A percentile compares a stretch with the other conserved stretches of the same genome.
phyloP scores from a whole-genome alignment of 2,329 filamentous ascomycete genomes.

The Cladorrhinum sp. region DNA sequence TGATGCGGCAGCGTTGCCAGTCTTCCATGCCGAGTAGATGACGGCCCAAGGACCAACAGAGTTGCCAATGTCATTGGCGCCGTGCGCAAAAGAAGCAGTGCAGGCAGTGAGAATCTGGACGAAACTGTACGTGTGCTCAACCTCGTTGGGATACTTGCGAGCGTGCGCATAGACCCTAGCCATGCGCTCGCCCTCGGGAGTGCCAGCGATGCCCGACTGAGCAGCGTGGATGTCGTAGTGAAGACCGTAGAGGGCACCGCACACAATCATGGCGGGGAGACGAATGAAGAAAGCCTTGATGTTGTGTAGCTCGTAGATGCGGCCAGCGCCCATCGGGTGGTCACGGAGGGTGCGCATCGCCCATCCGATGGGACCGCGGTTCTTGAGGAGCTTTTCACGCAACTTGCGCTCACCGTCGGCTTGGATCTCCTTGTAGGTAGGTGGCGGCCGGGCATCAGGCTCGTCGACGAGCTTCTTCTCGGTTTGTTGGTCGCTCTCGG shows the following conservation, averaged over 20 bases:
- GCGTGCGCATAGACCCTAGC: slow-evolving; percentile 62
- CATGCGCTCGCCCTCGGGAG: slow-evolving; percentile 72
- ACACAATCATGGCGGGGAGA: slow-evolving; percentile 64
- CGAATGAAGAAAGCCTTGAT: slow-evolving; percentile 61
- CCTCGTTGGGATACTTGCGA: slow-evolving; percentile 65
- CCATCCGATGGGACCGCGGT: slow-evolving; percentile 71
- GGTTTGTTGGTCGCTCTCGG: slow-evolving; percentile 34
- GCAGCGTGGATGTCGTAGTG: slow-evolving; percentile 81
- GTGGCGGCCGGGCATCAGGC: slow-evolving; percentile 43
- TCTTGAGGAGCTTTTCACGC: slow-evolving; percentile 61
- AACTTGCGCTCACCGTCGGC: slow-evolving; percentile 54
- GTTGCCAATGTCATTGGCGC: slow-evolving; percentile 74
- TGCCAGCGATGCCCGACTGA: slow-evolving; percentile 66
- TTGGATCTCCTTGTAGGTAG: slow-evolving; percentile 61
- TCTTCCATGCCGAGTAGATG: slow-evolving; percentile 66
- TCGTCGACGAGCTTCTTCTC: slow-evolving; percentile 37
- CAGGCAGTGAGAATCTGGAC: slow-evolving; percentile 65
- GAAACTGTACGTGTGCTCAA: slow-evolving; percentile 67
- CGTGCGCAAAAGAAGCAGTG: slow-evolving; percentile 72
- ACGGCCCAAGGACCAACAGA: slow-evolving; percentile 67
- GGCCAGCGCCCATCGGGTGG: slow-evolving; percentile 68
- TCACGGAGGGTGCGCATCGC: slow-evolving; percentile 74
- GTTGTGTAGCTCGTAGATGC: slow-evolving; percentile 73
- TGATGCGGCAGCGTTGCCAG: slow-evolving; percentile 56
- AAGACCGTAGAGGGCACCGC: slow-evolving; percentile 66